phyloP scores from a whole-genome alignment of 306 rosid genomes.

The Cucumis melo region DNA sequence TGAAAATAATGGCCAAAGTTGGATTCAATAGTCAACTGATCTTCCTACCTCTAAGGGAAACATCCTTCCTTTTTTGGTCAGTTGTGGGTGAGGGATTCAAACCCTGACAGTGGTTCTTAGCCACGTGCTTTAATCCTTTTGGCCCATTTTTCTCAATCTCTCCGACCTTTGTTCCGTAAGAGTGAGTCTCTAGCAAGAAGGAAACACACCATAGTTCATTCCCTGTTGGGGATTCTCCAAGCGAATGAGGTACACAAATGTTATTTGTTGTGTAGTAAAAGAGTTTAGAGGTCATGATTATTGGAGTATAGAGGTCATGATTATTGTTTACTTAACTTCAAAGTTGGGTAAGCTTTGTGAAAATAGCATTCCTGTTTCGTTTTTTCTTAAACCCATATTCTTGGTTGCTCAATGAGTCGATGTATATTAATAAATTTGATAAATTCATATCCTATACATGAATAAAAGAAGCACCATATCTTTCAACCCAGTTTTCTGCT shows the following conservation, averaged over 20 bases:
- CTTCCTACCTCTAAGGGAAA: no score
- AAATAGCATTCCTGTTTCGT: not conserved
- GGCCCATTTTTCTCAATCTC: no score
- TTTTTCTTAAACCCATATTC: not conserved
- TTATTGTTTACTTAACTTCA: not conserved
- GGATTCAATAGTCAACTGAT: no score
- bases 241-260: not conserved
- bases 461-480: conserved; percentile 14
- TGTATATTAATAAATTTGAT: not conserved
- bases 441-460: not conserved
- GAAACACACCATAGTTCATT: not conserved
- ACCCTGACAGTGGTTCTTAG: no score
- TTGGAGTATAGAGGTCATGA: not conserved
- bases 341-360: not conserved
- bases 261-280: not conserved
- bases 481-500: not conserved
- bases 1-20: no score
- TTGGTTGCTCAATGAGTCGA: not conserved
- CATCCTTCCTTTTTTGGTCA: no score
- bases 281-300: not conserved
- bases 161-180: no score
- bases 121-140: no score
- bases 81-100: no score
- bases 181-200: not conserved
- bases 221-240: not conserved